These are phyloP conservation scores for Xylaria sp. DNA, from an alignment of 2,329 filamentous ascomycete genomes.

Conservation along the genomic window DNA sequence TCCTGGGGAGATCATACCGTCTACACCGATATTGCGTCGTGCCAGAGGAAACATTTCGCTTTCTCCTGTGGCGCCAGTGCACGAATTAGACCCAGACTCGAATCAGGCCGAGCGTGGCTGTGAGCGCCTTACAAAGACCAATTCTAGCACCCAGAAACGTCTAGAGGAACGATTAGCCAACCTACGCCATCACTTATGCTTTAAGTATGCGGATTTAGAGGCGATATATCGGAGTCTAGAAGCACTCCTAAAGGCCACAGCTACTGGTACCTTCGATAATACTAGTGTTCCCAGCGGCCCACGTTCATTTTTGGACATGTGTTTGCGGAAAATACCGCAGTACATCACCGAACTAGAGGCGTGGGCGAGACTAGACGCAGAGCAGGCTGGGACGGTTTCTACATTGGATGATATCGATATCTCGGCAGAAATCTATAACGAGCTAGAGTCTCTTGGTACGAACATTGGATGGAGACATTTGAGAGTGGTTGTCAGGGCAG, in stretches of 20 bases:
- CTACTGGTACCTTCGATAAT: constrained; percentile 23
- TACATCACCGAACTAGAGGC: constrained; percentile 60
- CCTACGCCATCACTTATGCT: constrained; percentile 49
- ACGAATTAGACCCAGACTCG: constrained; percentile 7
- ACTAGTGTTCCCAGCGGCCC: constrained; percentile 42
- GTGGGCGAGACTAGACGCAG: constrained; percentile 54
- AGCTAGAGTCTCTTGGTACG: constrained; percentile 59
- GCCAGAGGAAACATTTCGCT: constrained; percentile 44
- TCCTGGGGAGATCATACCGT: constrained; percentile 44
- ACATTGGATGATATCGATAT: constrained; percentile 53
- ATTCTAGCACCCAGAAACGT: constrained; percentile 34
- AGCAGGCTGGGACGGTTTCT: constrained; percentile 53
- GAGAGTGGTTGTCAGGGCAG: constrained; percentile 58
- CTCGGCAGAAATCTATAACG: constrained; percentile 60
- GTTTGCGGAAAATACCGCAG: constrained; percentile 60
- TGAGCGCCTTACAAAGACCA: constrained; percentile 32
- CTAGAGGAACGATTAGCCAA: constrained; percentile 52
- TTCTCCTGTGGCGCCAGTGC: constrained; percentile 38
- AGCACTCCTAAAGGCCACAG: constrained; percentile 57
- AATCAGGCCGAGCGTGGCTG: constrained; percentile 18
- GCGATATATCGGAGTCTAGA: constrained; percentile 60
- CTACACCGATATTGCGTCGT: constrained; percentile 48
- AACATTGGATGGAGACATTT: constrained; percentile 60
- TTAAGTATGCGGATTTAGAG: constrained; percentile 55
- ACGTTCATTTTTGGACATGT: constrained; percentile 61